Base-by-base conservation (phyloP, 2,329 filamentous ascomycete genomes). In the Zymoseptoria brevis region DNA sequence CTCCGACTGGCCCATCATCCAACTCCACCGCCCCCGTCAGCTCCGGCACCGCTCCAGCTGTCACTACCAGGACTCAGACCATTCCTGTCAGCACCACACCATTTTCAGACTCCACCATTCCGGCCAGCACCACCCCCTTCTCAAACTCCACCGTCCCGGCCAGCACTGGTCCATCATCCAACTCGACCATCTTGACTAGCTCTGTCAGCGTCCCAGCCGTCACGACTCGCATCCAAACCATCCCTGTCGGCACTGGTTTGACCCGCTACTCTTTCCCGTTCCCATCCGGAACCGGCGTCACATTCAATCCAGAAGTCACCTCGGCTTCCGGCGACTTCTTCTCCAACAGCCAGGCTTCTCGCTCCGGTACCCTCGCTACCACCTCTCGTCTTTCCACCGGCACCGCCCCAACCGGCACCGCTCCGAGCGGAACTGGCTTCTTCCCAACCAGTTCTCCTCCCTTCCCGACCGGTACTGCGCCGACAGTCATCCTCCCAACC, bases 391-490 rank as follows among this genome's bases (percentile, higher is more conserved):
- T 45, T 4, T 11, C 19, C 8, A 53, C 50, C 30, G 56, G 55
- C 45, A 57, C 55, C 45, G 55, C 22, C 6, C 55, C 55, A 35
- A 51, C 48, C 50, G 26, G 50, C 22, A 26, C 52, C 41, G 51
- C 26, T 35, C 53, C 53, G 8, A 55, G 19, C 22, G 51, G 51
- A 11, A 56, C 54, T 21, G 49, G 45, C 0, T 24, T 53, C 22
- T 19, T n/a, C 22, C 51, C 51, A n/a, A 24, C 51, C 22, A 9
- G 8, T 29, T 26, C 51, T 9, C 51, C 30, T 19, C 56, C 55
- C n/a, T n/a, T 21, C 5, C 54, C 59, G 6, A 58, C 52, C 11
- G 54, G 57, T 24, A 55, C 51, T 4, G 41, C 55, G 21, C 59
- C 60, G 21, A 30, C 30, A 8, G 24, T 6, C 2, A 16, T 30